These are phyloP conservation scores for Daldinia sp. DNA, from an alignment of 2,329 filamentous ascomycete genomes.

Conservation along the genomic window DNA sequence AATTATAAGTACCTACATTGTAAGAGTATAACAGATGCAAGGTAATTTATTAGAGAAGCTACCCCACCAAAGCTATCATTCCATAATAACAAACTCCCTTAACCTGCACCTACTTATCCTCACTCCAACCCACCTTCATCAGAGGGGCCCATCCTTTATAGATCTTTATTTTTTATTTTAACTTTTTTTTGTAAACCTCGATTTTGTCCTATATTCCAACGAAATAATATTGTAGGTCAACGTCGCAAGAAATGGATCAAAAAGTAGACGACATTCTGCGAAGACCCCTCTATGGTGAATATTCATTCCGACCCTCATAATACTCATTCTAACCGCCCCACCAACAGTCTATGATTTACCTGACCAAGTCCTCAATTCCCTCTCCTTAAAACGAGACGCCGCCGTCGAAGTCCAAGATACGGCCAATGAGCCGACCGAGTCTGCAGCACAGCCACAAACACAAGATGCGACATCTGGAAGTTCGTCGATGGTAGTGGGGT, in stretches of 20 bases:
- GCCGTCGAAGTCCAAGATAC: constrained; percentile 45
- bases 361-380: constrained; percentile 72
- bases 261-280: constrained; percentile 57
- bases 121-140: constrained; percentile 25
- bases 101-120: no score
- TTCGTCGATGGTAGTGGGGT: constrained; percentile 58
- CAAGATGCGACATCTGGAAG: constrained; percentile 31
- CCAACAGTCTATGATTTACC: constrained; percentile 82
- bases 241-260: constrained; percentile 48
- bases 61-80: constrained; percentile 25
- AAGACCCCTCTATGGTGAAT: constrained; percentile 60
- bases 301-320: not conserved
- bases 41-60: constrained; percentile 2
- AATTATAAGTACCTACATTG: no score
- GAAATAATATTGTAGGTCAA: not conserved
- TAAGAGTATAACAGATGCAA: not conserved
- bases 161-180: not conserved
- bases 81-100: not conserved
- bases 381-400: constrained; percentile 64
- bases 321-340: constrained; percentile 37
- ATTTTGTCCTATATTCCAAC: not conserved
- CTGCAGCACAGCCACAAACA: constrained; percentile 2
- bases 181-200: not conserved
- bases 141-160: not conserved
- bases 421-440: constrained; percentile 33